Base-by-base conservation (phyloP, 2,329 filamentous ascomycete genomes). In the Beauveria brongniartii region DNA sequence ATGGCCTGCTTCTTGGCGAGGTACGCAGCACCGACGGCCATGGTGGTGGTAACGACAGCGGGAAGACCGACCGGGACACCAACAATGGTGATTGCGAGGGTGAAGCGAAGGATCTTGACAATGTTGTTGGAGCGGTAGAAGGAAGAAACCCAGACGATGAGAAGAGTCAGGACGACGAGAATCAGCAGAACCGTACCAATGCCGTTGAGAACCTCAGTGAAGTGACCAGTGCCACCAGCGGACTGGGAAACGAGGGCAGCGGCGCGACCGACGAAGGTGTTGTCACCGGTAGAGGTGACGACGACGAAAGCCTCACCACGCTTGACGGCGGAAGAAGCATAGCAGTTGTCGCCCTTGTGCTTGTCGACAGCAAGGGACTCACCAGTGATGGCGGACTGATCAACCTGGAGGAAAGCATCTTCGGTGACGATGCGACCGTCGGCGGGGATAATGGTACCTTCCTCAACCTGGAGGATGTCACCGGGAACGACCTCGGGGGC, bases 21-120 rank as follows among this genome's bases (percentile, higher is more conserved):
- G 76, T 94, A 94, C 65, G 91, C 89, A 66, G 91, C 91, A 79
- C 91, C 91, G 73, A 96, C 91, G 73, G 91, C 91, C 91, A 96
- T 94, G 72, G 91, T 96, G 68, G 91, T 96, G 69, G 92, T 96
- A 63, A 95, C 91, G 78, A 96, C 91, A 68, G 90, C 91, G 63
- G 91, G 91, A 66, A 96, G 90, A 87, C 91, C 91, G 76, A 96
- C 91, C 59, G 91, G 91, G 28, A 96, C 91, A 83, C 91, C 91
- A 64, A 95, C 90, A 66, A 96, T 93, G 69, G 90, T 94, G 69
- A 96, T 92, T 66, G 89, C 91, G 50, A 96, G 82, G 60, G 91
- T 94, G 78, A 91, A 94, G 66, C 89, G 82, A 53, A 96, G 85
- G 63, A 96, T 95, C 6, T 77, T 76, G 64, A 92, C 86, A 65